These are phyloP conservation scores for Schizothecium vesticola DNA, from an alignment of 495 filamentous ascomycete genomes.

Conservation along the genomic window DNA sequence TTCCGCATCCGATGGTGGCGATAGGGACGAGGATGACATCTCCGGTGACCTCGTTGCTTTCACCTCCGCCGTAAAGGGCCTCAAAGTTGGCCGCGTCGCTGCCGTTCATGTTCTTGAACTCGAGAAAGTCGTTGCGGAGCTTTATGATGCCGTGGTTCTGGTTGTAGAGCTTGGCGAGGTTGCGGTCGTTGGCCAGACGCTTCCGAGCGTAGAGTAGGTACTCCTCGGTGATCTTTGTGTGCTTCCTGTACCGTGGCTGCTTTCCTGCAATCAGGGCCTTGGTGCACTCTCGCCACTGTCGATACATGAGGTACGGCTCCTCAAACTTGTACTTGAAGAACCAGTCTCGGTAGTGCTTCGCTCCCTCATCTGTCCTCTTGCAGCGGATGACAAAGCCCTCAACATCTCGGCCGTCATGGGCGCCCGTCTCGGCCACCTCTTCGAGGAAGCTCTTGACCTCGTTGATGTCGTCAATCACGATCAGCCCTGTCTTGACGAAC, in stretches of 20 bases:
- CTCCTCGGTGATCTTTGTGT: conserved; percentile 82
- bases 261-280: conserved; percentile 79
- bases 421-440: conserved; percentile 72
- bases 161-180: conserved; percentile 61
- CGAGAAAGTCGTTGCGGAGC: conserved; percentile 80
- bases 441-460: conserved; percentile 76
- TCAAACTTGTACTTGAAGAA: conserved; percentile 99
- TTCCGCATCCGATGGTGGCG: conserved; percentile 91
- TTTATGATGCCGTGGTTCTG: conserved; percentile 94
- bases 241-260: conserved; percentile 73
- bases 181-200: conserved; percentile 60
- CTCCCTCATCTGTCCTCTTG: conserved; percentile 45
- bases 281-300: conserved; percentile 96
- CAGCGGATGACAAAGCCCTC: conserved; percentile 97
- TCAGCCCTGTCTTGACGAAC: conserved; percentile 79
- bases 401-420: conserved; percentile 84
- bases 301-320: conserved; percentile 96
- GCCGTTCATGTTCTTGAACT: conserved; percentile 73
- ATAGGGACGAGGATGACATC: conserved; percentile 79
- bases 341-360: conserved; percentile 68
- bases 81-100: conserved; percentile 57
- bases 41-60: conserved; percentile 41
- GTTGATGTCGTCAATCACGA: conserved; percentile 67
- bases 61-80: conserved; percentile 21
- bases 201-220: conserved; percentile 77